phyloP scores from a whole-genome alignment of 352 stramenopile genomes.

The Globisporangium spiculum region DNA sequence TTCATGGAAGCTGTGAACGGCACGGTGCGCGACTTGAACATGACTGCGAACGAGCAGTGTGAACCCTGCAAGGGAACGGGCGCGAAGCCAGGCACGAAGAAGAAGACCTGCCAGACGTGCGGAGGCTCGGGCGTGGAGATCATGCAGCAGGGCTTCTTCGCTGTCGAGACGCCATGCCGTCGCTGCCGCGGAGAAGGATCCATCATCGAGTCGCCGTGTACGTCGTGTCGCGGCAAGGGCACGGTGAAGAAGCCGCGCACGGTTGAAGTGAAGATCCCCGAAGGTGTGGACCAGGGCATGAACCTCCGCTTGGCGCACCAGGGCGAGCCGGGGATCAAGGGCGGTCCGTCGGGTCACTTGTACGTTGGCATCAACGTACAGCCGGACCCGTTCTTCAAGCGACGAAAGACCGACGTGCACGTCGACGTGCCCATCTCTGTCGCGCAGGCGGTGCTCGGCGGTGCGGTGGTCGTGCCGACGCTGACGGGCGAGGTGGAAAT shows the following conservation, averaged over 20 bases:
- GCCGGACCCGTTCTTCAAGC: slow-evolving; percentile 94
- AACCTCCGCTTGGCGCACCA: slow-evolving; percentile 93
- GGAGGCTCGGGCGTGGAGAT: slow-evolving; percentile 85
- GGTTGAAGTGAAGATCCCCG: slow-evolving; percentile 93
- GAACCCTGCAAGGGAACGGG: slow-evolving; percentile 77
- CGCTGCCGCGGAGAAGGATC: slow-evolving; percentile 76
- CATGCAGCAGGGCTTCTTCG: slow-evolving; percentile 88
- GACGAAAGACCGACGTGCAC: slow-evolving; percentile 93
- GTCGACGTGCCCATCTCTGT: slow-evolving; percentile 93
- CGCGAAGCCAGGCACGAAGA: slow-evolving; percentile 79
- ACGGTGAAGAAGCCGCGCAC: slow-evolving; percentile 89
- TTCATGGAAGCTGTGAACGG: slow-evolving; percentile 96
- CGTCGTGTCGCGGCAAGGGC: slow-evolving; percentile 75
- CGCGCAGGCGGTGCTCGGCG: slow-evolving; percentile 91
- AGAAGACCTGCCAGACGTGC: slow-evolving; percentile 76
- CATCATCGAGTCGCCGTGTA: slow-evolving; percentile 84
- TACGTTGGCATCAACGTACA: slow-evolving; percentile 94
- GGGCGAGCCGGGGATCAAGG: slow-evolving; percentile 82
- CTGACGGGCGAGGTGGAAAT: slow-evolving; percentile 97
- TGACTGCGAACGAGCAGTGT: slow-evolving; percentile 77
- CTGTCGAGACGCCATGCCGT: slow-evolving; percentile 84
- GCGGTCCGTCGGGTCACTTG: slow-evolving; percentile 90
- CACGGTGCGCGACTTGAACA: slow-evolving; percentile 84
- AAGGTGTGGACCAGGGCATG: slow-evolving; percentile 95
- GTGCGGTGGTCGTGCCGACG: slow-evolving; percentile 95